Conservation (phyloP, 1,284 basidiomycete genomes). For the Violaceomyces palustris region DNA sequence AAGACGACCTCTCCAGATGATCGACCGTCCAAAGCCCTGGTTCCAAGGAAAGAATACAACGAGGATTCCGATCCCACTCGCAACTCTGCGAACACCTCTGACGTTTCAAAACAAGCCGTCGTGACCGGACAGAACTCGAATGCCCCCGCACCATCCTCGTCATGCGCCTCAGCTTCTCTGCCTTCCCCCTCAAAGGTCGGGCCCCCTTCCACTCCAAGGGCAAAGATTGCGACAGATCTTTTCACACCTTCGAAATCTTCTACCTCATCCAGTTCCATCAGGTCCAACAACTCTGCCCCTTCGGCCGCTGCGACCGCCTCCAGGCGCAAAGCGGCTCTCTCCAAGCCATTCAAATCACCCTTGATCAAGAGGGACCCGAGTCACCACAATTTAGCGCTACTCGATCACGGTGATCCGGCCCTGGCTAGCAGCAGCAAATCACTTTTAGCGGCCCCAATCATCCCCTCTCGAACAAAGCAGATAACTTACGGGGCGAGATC, state of each 20-base stretch:
- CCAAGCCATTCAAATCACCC: constrained; percentile 1
- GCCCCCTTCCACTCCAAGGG: constrained; percentile 1
- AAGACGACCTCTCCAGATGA: too few relatives aligned
- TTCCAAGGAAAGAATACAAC: too few relatives aligned
- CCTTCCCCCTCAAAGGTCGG: too few relatives aligned
- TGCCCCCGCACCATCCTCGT: too few relatives aligned
- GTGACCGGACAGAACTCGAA: too few relatives aligned
- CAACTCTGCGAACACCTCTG: too few relatives aligned
- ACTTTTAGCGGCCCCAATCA: not conserved
- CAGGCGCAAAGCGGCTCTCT: not conserved
- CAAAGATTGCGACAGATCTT: not conserved
- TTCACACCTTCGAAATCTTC: not conserved
- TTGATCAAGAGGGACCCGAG: not conserved
- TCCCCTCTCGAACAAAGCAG: too few relatives aligned
- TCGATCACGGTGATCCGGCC: not conserved
- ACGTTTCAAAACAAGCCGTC: too few relatives aligned
- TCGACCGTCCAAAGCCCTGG: too few relatives aligned
- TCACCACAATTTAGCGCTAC: too few relatives aligned
- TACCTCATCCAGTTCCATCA: not conserved
- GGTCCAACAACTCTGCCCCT: not conserved
- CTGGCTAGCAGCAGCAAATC: not conserved
- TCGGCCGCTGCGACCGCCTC: not conserved
- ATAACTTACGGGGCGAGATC: not conserved
- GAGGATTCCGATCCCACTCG: too few relatives aligned
- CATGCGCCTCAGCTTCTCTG: too few relatives aligned